Evolutionary conservation across 371 early-diverging fungal species (phyloP), one percentile per base, ranked within the genome.

Genomic region (Apophysomyces ossiformis): DNA sequence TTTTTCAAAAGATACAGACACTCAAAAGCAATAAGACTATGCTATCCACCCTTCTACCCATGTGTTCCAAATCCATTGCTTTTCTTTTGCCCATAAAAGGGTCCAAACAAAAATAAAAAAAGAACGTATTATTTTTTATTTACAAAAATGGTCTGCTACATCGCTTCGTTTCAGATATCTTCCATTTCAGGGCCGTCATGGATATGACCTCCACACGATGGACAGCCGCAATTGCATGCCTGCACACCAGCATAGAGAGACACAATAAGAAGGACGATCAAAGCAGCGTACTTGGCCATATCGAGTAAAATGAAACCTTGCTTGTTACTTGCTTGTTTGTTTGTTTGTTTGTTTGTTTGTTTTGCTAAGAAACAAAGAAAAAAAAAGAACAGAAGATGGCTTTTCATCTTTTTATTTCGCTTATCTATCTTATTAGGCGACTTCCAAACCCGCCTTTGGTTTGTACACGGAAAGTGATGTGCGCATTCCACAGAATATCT

Each of bases 391-490:
- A 15, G 2, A 9, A 43, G 12, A 43, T 15, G 15, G 12, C 43
- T 9, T 43, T 43, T 43, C 15, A 12, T 43, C 43, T 43, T 13
- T 50, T 50, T 50, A 21, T 21, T 50, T 21, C 21, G 16, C 9
- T 50, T 50, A 50, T 50, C 5, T 50, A 50, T n/a, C 7, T 7
- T 50, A 50, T 9, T 50, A 50, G 54, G 54, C 54, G 54, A 32
- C 54, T 50, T 50, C 54, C 54, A 50, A 50, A 50, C 54, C 54
- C 54, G 54, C 54, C 21, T 50, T 50, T 50, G 54, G 54, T 50
- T 21, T 50, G 54, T 50, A 50, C 54, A 50, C 54, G 9, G 47
- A 47, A 16, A 26, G 32, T 1, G 13, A 41, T 11, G 8, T 16
- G 7, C 18, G 54, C 54, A 50, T 50, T 50, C 54, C 54, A 50